Evolutionary conservation across 2,329 filamentous ascomycete genomes (phyloP).

Genomic region (Stenocarpella maydis): DNA sequence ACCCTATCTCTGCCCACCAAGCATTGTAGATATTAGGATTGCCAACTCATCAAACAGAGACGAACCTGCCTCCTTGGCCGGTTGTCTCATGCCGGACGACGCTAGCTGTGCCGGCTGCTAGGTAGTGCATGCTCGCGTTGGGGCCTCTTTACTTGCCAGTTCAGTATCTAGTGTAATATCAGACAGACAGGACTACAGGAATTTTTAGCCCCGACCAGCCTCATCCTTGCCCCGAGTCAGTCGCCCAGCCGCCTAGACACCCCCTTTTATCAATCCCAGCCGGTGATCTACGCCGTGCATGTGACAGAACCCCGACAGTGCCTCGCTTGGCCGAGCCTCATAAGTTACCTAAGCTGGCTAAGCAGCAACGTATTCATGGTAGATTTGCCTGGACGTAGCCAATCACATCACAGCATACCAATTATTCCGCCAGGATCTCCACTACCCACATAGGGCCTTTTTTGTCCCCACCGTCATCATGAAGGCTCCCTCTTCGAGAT

Average conservation of each 20-base stretch:
- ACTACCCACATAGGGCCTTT: neutral
- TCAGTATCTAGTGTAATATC: neutral
- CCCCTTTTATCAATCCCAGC: slow-evolving; percentile 3
- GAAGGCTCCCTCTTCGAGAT: neutral
- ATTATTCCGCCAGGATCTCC: neutral
- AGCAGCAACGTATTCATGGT: neutral
- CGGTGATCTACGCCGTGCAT: slow-evolving; percentile 18
- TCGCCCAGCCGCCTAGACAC: neutral
- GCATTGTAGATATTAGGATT: neutral
- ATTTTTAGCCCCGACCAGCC: neutral
- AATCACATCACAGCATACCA: slow-evolving; percentile 1
- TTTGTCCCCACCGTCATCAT: neutral
- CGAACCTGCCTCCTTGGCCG: neutral
- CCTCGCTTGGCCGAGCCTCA: slow-evolving; percentile 5
- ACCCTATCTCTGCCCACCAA: neutral
- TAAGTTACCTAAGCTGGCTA: slow-evolving; percentile 9
- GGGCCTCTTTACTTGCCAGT: neutral
- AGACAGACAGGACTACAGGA: slow-evolving; percentile 24
- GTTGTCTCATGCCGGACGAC: slow-evolving; percentile 13
- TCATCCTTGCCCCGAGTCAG: slow-evolving; percentile 14
- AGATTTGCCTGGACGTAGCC: neutral
- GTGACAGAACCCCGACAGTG: neutral
- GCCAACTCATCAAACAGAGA: neutral
- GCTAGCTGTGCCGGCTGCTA: slow-evolving; percentile 8
- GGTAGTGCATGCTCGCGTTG: slow-evolving; percentile 3